Conservation (phyloP, 148 eudicot genomes). For the Heliamphora exappendiculata region DNA sequence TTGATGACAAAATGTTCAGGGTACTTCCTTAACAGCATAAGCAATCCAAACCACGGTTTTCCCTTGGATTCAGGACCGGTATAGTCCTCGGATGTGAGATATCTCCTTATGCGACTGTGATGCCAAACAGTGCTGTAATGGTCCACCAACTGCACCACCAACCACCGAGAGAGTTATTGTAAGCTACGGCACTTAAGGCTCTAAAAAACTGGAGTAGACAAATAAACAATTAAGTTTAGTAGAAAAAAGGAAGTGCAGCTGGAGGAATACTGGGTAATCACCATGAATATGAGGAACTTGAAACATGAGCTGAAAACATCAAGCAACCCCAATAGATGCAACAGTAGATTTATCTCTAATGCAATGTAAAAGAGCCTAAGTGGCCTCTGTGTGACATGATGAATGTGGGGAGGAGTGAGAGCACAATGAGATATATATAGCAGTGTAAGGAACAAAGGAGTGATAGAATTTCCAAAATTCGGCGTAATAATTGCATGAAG, state of each 20-base stretch:
- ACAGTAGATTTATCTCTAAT: neutral
- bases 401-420: neutral
- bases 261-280: neutral
- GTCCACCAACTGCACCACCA: constrained; percentile 60
- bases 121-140: constrained; percentile 72
- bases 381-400: neutral
- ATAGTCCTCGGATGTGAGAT: constrained; percentile 79
- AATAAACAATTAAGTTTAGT: neutral
- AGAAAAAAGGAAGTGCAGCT: neutral
- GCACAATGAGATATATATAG: too few species aligned
- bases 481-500: neutral
- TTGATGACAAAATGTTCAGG: constrained; percentile 96
- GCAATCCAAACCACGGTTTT: constrained; percentile 90
- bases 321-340: neutral
- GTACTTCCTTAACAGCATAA: constrained; percentile 79
- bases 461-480: neutral
- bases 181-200: neutral
- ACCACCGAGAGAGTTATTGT: neutral
- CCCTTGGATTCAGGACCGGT: constrained; percentile 60
- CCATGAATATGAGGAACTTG: neutral
- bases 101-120: constrained; percentile 78
- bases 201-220: neutral
- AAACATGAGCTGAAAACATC: neutral
- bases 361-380: neutral
- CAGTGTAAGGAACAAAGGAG: neutral